phyloP scores from a whole-genome alignment of 768 basidiomycete species.

The Pleurotus citrinopileatus region DNA sequence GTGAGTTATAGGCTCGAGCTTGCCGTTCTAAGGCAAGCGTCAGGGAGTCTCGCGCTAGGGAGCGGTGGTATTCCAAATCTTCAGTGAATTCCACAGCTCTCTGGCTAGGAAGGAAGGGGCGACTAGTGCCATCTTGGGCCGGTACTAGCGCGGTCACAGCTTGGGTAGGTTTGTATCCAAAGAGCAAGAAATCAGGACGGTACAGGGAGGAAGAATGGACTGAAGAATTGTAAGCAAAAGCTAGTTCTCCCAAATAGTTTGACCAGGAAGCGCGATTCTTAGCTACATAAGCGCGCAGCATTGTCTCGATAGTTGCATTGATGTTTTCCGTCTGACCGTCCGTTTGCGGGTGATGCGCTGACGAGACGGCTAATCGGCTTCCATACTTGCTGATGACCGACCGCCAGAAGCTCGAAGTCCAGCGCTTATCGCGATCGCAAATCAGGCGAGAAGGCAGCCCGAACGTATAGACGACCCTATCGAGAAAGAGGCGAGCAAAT shows the following conservation, averaged over 20 bases:
- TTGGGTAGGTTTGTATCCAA: conserved; percentile 18
- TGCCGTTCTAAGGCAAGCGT: background rate
- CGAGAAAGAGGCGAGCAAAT: conserved; percentile 20
- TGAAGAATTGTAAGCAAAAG: conserved; percentile 24
- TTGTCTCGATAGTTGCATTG: conserved; percentile 22
- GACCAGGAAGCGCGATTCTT: conserved; percentile 22
- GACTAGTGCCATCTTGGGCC: background rate
- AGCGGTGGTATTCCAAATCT: background rate
- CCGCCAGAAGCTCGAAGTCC: conserved; percentile 25
- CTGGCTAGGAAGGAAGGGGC: conserved; percentile 8
- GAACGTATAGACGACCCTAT: conserved; percentile 18
- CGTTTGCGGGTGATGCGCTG: conserved; percentile 34
- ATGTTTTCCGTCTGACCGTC: conserved; percentile 32
- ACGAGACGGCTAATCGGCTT: conserved; percentile 20
- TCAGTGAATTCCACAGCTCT: background rate
- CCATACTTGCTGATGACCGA: conserved; percentile 17
- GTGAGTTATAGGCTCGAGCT: conserved; percentile 1
- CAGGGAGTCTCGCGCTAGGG: background rate
- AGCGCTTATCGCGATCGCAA: conserved; percentile 10
- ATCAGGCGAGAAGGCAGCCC: conserved; percentile 21
- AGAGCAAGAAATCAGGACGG: conserved; percentile 20
- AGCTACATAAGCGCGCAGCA: conserved; percentile 19
- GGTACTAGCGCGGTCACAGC: conserved; percentile 4
- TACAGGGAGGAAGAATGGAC: conserved; percentile 17
- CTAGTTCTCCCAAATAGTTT: conserved; percentile 15